A percentile compares a stretch with the other conserved stretches of the same genome.
phyloP scores from a whole-genome alignment of 2,329 filamentous ascomycete species.

The Ascomycota sp. region DNA sequence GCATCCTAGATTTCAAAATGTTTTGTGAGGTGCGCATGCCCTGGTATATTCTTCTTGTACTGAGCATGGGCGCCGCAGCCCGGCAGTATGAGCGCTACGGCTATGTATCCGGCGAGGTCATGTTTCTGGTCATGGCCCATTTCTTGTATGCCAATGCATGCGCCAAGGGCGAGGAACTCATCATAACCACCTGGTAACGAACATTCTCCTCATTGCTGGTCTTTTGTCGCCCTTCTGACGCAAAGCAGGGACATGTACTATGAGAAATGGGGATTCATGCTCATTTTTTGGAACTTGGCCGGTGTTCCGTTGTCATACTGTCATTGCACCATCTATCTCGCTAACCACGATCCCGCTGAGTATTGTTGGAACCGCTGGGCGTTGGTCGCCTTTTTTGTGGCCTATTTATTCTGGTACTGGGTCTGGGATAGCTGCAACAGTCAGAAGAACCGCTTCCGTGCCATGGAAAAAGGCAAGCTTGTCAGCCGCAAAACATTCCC shows the following conservation, averaged over 20 bases:
- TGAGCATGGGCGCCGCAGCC: slow-evolving; percentile 52
- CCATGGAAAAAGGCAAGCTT: slow-evolving; percentile 49
- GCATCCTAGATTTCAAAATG: slow-evolving; percentile 77
- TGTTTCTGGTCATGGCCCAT: slow-evolving; percentile 70
- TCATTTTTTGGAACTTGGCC: slow-evolving; percentile 92
- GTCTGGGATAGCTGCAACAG: slow-evolving; percentile 82
- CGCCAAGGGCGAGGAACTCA: slow-evolving; percentile 77
- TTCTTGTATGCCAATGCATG: slow-evolving; percentile 85
- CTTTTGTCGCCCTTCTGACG: background rate
- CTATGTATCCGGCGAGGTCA: slow-evolving; percentile 66
- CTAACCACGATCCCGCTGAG: slow-evolving; percentile 54
- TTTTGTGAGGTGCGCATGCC: slow-evolving; percentile 84
- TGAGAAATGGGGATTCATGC: slow-evolving; percentile 93
- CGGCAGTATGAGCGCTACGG: slow-evolving; percentile 70
- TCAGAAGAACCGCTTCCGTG: slow-evolving; percentile 83
- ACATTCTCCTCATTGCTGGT: background rate
- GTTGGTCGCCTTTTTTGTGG: slow-evolving; percentile 38
- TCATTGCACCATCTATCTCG: slow-evolving; percentile 77
- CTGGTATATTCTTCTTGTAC: slow-evolving; percentile 73
- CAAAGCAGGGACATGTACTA: slow-evolving; percentile 65
- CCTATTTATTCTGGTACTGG: slow-evolving; percentile 73
- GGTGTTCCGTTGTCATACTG: slow-evolving; percentile 82
- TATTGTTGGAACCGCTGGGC: slow-evolving; percentile 56
- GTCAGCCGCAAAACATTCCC: slow-evolving; percentile 62
- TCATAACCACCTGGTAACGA: slow-evolving; percentile 53